These are phyloP conservation scores for Suillus subaureus DNA, from an alignment of 768 basidiomycete genomes.

Conservation along the genomic window DNA sequence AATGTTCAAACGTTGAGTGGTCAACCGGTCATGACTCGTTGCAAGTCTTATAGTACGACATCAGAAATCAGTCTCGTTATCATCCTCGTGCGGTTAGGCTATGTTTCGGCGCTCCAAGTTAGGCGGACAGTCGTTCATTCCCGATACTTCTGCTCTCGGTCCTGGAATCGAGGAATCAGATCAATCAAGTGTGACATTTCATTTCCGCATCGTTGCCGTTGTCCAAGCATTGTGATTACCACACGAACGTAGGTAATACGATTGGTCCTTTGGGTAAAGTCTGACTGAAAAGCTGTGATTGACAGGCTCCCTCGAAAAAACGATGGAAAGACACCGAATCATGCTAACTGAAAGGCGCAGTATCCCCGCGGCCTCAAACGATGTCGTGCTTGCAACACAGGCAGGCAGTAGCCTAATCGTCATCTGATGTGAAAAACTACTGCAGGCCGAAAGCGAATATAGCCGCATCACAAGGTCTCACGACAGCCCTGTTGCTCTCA, in stretches of 20 bases:
- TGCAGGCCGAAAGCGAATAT: not conserved
- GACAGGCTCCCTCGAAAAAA: slow-evolving; percentile 2
- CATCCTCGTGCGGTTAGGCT: not conserved
- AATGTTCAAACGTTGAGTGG: not conserved
- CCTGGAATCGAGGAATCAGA: not conserved
- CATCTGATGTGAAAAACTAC: not conserved
- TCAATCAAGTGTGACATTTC: not conserved
- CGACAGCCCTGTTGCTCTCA: slow-evolving; percentile 15
- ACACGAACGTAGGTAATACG: not conserved
- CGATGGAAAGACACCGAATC: not conserved
- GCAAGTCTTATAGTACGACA: not conserved
- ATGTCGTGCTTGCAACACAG: not conserved
- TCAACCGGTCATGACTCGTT: not conserved
- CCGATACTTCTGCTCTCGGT: slow-evolving; percentile 1
- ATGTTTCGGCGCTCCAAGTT: not conserved
- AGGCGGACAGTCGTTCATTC: not conserved
- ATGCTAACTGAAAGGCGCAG: not conserved
- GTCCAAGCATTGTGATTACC: not conserved
- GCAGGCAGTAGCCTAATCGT: not conserved
- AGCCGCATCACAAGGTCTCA: slow-evolving; percentile 14
- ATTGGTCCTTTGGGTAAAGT: not conserved
- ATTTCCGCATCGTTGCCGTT: slow-evolving; percentile 5
- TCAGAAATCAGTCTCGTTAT: not conserved
- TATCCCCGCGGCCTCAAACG: not conserved
- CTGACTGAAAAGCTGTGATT: not conserved